These are phyloP conservation scores for Haplosporangium sp. DNA, from an alignment of 371 early-diverging fungal genomes.

Conservation along the genomic window DNA sequence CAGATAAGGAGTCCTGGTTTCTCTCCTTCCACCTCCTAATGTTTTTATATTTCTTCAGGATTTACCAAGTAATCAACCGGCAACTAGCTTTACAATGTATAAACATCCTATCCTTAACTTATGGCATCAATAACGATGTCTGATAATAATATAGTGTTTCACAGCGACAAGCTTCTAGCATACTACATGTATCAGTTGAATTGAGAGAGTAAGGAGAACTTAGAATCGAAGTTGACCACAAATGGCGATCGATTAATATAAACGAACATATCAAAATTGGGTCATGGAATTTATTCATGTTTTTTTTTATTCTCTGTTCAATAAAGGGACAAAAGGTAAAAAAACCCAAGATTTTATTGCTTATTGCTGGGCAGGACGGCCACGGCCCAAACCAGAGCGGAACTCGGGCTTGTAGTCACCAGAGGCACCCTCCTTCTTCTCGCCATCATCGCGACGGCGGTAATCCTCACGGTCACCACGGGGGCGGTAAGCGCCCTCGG, in stretches of 20 bases:
- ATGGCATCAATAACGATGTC: too few relatives aligned
- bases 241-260: background rate
- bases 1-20: too few relatives aligned
- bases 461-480: constrained; percentile 87
- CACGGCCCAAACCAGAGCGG: constrained; percentile 85
- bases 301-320: constrained; percentile 20
- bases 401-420: constrained; percentile 97
- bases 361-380: constrained; percentile 58
- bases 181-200: too few relatives aligned
- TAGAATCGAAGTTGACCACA: too few relatives aligned
- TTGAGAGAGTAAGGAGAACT: too few relatives aligned
- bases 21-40: too few relatives aligned
- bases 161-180: too few relatives aligned
- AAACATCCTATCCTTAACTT: too few relatives aligned
- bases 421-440: constrained; percentile 91
- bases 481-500: constrained; percentile 72
- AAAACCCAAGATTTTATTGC: constrained; percentile 33
- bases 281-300: constrained; percentile 22
- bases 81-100: too few relatives aligned
- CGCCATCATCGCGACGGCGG: constrained; percentile 83
- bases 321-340: constrained; percentile 8
- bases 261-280: background rate
- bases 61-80: too few relatives aligned
- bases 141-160: too few relatives aligned
- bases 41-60: too few relatives aligned